phyloP scores from a whole-genome alignment of 768 basidiomycete species.

The Fomitopsis serialis region DNA sequence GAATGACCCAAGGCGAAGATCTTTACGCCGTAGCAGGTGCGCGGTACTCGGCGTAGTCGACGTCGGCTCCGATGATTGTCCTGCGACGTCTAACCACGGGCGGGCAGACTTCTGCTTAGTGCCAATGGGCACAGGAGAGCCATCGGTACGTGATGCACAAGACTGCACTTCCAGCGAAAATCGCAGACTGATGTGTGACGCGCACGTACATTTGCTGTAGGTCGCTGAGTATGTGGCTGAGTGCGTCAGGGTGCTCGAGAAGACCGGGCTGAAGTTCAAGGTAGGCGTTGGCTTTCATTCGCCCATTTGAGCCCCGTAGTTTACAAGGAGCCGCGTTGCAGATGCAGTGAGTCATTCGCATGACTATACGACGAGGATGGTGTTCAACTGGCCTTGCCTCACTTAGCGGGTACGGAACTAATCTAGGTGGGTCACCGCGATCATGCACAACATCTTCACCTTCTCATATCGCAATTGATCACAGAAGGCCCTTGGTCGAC shows the following conservation, averaged over 20 bases:
- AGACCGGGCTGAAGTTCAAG: conserved; percentile 79
- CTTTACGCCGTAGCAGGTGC: conserved; percentile 78
- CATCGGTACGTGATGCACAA: conserved; percentile 50
- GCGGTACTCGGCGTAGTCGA: background rate
- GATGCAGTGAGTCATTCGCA: conserved; percentile 58
- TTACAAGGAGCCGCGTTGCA: conserved; percentile 24
- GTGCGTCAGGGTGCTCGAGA: conserved; percentile 78
- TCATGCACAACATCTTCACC: background rate
- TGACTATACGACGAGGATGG: background rate
- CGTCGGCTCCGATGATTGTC: background rate
- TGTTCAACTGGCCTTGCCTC: conserved; percentile 1
- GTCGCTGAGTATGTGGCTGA: conserved; percentile 77
- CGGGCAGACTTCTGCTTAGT: conserved; percentile 82
- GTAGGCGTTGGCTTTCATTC: conserved; percentile 30
- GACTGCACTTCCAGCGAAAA: background rate
- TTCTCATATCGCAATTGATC: background rate
- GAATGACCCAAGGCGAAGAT: conserved; percentile 25
- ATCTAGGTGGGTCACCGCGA: conserved; percentile 48
- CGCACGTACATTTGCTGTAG: conserved; percentile 26
- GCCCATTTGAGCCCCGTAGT: too few relatives aligned
- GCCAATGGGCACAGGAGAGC: conserved; percentile 72
- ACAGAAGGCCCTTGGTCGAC: conserved; percentile 80
- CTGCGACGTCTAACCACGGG: background rate
- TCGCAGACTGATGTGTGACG: too few relatives aligned
- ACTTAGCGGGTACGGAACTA: conserved; percentile 84